These are phyloP conservation scores for Teunomyces funiuensis DNA, from an alignment of 805 yeast species.

Conservation along the genomic window DNA sequence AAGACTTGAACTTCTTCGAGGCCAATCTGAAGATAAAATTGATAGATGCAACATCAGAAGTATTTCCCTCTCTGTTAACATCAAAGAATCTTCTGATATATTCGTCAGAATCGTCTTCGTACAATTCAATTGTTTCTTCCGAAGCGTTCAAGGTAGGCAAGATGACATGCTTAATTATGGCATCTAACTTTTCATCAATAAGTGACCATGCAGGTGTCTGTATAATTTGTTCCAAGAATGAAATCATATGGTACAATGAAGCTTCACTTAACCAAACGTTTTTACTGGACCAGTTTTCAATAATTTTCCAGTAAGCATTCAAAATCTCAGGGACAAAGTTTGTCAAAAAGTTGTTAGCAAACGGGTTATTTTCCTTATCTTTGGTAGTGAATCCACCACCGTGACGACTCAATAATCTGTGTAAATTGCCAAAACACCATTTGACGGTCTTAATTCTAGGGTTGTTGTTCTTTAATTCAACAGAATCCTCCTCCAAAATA, in stretches of 20 bases:
- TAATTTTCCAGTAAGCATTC: slow-evolving; percentile 42
- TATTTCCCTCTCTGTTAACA: slow-evolving; percentile 47
- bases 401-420: slow-evolving; percentile 41
- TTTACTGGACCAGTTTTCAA: slow-evolving; percentile 41
- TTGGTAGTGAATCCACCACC: slow-evolving; percentile 43
- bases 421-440: slow-evolving; percentile 47
- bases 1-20: slow-evolving; percentile 40
- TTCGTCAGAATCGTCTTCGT: slow-evolving; percentile 48
- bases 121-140: slow-evolving; percentile 39
- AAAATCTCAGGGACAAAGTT: slow-evolving; percentile 45
- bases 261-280: slow-evolving; percentile 42
- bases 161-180: slow-evolving; percentile 39
- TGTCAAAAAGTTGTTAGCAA: slow-evolving; percentile 31
- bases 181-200: slow-evolving; percentile 39
- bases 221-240: slow-evolving; percentile 42
- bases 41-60: slow-evolving; percentile 51
- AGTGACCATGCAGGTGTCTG: slow-evolving; percentile 40
- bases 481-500: slow-evolving; percentile 30
- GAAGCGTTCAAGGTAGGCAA: slow-evolving; percentile 42
- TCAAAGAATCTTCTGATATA: slow-evolving; percentile 45
- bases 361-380: slow-evolving; percentile 24
- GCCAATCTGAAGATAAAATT: slow-evolving; percentile 44
- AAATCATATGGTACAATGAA: slow-evolving; percentile 41
- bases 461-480: slow-evolving; percentile 33
- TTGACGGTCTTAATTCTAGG: slow-evolving; percentile 45